Evolutionary conservation across 495 filamentous ascomycete species (phyloP).

Genomic region (Glonium stellatum): DNA sequence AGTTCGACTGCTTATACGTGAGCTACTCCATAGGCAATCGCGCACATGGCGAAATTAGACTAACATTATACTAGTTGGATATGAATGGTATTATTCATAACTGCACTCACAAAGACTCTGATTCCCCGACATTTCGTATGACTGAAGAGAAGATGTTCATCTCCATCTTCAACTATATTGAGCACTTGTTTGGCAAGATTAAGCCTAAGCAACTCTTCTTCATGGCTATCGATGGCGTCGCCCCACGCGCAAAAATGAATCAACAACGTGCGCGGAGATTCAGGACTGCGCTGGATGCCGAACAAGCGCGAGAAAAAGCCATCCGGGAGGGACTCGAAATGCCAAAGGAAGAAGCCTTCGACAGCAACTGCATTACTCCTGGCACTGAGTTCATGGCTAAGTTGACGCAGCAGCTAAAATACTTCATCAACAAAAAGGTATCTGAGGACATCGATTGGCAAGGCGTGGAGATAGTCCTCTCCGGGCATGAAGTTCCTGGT

Average conservation of each 20-base stretch:
- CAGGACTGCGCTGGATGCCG: slow-evolving; percentile 85
- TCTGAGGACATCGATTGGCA: slow-evolving; percentile 97
- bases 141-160: slow-evolving; percentile 99
- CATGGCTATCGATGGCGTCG: slow-evolving; percentile 98
- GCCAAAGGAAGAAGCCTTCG: slow-evolving; percentile 92
- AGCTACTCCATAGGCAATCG: slow-evolving; percentile 16
- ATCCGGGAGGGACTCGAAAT: slow-evolving; percentile 80
- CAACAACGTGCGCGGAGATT: slow-evolving; percentile 95
- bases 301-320: slow-evolving; percentile 82
- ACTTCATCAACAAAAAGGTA: slow-evolving; percentile 98
- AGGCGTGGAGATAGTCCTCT: slow-evolving; percentile 88
- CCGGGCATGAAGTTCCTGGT: slow-evolving; percentile 96
- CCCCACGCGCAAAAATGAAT: slow-evolving; percentile 98
- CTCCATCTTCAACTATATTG: slow-evolving; percentile 99
- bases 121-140: slow-evolving; percentile 84
- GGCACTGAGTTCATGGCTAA: slow-evolving; percentile 98
- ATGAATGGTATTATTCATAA: slow-evolving; percentile 99
- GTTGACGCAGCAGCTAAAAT: slow-evolving; percentile 87
- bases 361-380: slow-evolving; percentile 98
- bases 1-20: slow-evolving; percentile 95
- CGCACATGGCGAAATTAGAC: neutral
- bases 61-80: slow-evolving; percentile 51
- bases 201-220: slow-evolving; percentile 98
- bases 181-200: slow-evolving; percentile 97
- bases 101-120: slow-evolving; percentile 93